phyloP scores from a whole-genome alignment of 441 rosid species.

The Gossypium schwendimanii region DNA sequence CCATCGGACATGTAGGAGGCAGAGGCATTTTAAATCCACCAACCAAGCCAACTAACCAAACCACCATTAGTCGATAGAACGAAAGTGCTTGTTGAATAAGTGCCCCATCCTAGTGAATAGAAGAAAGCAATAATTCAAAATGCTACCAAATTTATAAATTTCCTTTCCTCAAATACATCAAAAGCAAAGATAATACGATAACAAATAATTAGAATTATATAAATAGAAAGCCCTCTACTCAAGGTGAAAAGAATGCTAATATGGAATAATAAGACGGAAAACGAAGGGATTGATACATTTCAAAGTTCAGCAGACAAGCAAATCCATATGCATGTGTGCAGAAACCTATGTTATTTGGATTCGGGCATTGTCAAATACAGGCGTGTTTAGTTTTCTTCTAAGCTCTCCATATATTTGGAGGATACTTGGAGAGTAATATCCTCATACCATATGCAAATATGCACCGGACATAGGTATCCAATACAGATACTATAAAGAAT shows the following conservation, averaged over 20 bases:
- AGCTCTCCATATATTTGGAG: not conserved
- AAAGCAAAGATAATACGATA: not conserved
- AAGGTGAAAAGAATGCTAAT: not conserved
- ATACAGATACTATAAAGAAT: not conserved
- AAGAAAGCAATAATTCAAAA: not conserved
- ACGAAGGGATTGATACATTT: not conserved
- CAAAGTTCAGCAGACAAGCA: not conserved
- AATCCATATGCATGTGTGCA: not conserved
- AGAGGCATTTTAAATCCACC: conserved; percentile 98
- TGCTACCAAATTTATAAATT: not conserved
- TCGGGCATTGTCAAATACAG: not conserved
- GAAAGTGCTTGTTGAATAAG: conserved; percentile 79
- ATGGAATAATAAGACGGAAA: not conserved
- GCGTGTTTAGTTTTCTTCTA: not conserved
- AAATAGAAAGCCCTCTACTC: not conserved
- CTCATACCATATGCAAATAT: not conserved
- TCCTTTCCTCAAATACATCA: not conserved
- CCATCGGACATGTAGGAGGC: conserved; percentile 74
- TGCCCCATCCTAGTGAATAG: conserved; percentile 54
- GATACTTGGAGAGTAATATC: not conserved
- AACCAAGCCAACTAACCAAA: conserved; percentile 84
- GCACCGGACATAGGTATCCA: not conserved
- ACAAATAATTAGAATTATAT: not conserved
- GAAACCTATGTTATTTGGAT: not conserved
- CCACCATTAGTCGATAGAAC: conserved; percentile 80